A percentile compares a stretch with the other conserved stretches of the same genome.
Evolutionary conservation across 2,329 filamentous ascomycete species (phyloP).

Genomic region (Claviceps quebecensis): DNA sequence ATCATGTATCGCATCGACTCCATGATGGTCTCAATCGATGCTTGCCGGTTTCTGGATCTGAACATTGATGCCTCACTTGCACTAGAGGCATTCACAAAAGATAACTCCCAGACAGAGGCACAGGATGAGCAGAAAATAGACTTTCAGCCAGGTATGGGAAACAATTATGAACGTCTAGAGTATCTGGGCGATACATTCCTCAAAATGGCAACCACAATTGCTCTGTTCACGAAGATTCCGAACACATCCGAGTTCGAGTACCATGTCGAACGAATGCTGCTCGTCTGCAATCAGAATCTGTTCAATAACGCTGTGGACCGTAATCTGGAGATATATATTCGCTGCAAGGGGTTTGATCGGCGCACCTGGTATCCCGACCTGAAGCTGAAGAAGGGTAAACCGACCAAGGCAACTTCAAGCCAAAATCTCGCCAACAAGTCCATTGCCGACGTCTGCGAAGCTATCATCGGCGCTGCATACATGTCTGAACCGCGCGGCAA

Average conservation of each 20-base stretch:
- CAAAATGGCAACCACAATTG: slow-evolving; percentile 89
- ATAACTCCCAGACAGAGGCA: slow-evolving; percentile 72
- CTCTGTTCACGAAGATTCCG: slow-evolving; percentile 64
- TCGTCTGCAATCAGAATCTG: slow-evolving; percentile 85
- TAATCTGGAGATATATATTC: slow-evolving; percentile 59
- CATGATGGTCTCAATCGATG: slow-evolving; percentile 66
- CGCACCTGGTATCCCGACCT: slow-evolving; percentile 83
- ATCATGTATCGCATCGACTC: slow-evolving; percentile 76
- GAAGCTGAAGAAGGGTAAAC: slow-evolving; percentile 59
- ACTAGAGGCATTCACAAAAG: slow-evolving; percentile 83
- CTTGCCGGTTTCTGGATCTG: slow-evolving; percentile 51
- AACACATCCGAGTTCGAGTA: slow-evolving; percentile 72
- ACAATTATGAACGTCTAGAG: slow-evolving; percentile 88
- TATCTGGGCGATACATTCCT: slow-evolving; percentile 88
- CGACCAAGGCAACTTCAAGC: slow-evolving; percentile 25
- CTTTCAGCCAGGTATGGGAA: slow-evolving; percentile 74
- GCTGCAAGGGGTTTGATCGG: slow-evolving; percentile 68
- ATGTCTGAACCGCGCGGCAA: slow-evolving; percentile 28
- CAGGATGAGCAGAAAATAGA: slow-evolving; percentile 53
- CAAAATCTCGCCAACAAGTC: slow-evolving; percentile 76
- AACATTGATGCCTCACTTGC: slow-evolving; percentile 53
- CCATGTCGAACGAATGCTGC: slow-evolving; percentile 79
- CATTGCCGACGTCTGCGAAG: slow-evolving; percentile 88
- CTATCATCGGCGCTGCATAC: slow-evolving; percentile 77
- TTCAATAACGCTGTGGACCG: slow-evolving; percentile 60